A percentile compares a stretch with the other conserved stretches of the same genome.
Conservation (phyloP, 176 grass and related monocot species). For the Aegilops umbellulata region DNA sequence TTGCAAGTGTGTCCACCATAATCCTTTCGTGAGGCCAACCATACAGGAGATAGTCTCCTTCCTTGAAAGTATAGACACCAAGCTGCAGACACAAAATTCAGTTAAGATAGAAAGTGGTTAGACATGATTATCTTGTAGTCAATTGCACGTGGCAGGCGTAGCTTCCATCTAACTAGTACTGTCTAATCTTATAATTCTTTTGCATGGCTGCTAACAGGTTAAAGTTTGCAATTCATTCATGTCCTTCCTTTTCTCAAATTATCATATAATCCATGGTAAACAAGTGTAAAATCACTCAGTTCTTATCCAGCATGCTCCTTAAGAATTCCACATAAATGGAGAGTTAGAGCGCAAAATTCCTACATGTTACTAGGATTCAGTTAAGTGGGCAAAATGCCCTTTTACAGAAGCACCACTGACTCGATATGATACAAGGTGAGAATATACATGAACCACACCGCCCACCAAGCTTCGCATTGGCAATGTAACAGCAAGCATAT, state of each 20-base stretch:
- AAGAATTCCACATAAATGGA: not conserved
- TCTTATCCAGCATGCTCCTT: not conserved
- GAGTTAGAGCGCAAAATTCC: not conserved
- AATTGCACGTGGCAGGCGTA: not conserved
- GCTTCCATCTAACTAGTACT: not conserved
- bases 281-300: not conserved
- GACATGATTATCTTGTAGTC: not conserved
- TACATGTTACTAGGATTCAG: not conserved
- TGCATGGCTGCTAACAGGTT: not conserved
- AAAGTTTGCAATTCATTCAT: not conserved
- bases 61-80: slow-evolving; percentile 33
- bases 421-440: not conserved
- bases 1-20: slow-evolving; percentile 41
- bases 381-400: not conserved
- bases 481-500: not conserved
- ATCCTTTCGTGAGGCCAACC: slow-evolving; percentile 45
- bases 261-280: not conserved
- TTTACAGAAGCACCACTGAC: not conserved
- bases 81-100: slow-evolving; percentile 16
- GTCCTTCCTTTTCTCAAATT: not conserved
- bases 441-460: not conserved
- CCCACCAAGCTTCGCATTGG: not conserved
- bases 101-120: not conserved
- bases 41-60: slow-evolving; percentile 46
- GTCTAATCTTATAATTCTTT: not conserved